A percentile compares a stretch with the other conserved stretches of the same genome.
Conservation (phyloP, 352 stramenopile genomes). For the Globisporangium barbulae region DNA sequence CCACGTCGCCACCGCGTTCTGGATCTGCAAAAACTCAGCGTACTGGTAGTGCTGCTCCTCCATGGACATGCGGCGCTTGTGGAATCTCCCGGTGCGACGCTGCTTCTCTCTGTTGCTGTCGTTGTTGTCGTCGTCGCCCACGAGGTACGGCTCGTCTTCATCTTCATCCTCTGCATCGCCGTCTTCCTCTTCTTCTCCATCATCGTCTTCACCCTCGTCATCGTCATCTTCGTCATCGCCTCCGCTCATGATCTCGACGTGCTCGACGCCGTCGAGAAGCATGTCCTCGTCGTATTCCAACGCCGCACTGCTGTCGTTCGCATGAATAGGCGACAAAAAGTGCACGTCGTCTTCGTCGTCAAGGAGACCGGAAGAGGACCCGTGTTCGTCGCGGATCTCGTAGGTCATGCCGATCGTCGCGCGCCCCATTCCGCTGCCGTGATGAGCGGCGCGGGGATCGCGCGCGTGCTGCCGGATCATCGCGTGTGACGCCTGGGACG, state of each 20-base stretch:
- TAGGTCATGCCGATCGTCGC: slow-evolving; percentile 6
- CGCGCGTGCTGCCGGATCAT: background rate
- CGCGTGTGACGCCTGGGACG: background rate
- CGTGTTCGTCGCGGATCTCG: background rate
- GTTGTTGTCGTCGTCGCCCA: slow-evolving; percentile 20
- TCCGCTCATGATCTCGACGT: slow-evolving; percentile 2
- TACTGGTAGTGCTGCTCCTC: slow-evolving; percentile 52
- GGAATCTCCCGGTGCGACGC: background rate
- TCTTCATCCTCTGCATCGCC: slow-evolving; percentile 22
- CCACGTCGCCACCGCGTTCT: slow-evolving; percentile 49
- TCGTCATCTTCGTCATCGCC: slow-evolving; percentile 30
- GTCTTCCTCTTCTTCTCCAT: slow-evolving; percentile 41
- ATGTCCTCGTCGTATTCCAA: slow-evolving; percentile 26
- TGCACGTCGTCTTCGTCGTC: slow-evolving; percentile 41
- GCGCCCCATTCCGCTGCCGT: background rate
- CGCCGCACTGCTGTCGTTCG: slow-evolving; percentile 10
- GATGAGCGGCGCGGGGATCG: background rate
- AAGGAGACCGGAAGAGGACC: slow-evolving; percentile 9
- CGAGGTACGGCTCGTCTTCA: slow-evolving; percentile 29
- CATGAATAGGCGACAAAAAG: slow-evolving; percentile 41
- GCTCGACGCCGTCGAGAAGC: slow-evolving; percentile 30
- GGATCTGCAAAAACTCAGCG: slow-evolving; percentile 51
- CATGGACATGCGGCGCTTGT: slow-evolving; percentile 34
- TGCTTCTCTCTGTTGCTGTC: background rate
- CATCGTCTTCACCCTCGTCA: slow-evolving; percentile 20